Percentiles rank a stretch among this genome's conserved stretches.
phyloP scores from a whole-genome alignment of 192 early-diverging fungal genomes.

The Pilaira anomala region DNA sequence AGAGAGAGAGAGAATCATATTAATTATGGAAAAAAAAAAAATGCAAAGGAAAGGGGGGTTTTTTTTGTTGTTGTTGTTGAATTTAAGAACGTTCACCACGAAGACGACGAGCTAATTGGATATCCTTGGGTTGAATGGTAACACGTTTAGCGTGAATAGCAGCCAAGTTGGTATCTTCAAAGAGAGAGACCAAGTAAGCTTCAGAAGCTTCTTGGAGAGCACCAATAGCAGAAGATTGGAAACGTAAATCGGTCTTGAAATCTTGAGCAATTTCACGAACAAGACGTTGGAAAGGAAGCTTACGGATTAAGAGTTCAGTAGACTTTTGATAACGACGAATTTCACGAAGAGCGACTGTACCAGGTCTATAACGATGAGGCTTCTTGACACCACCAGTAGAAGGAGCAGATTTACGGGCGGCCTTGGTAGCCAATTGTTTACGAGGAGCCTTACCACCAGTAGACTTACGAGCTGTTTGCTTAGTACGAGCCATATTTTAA shows the following conservation, averaged over 20 bases:
- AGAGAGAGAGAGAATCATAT: not conserved
- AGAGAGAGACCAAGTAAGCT: conserved; percentile 85
- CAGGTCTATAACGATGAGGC: conserved; percentile 82
- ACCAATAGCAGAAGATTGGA: conserved; percentile 99
- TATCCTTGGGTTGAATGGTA: conserved; percentile 99
- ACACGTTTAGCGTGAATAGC: conserved; percentile 98
- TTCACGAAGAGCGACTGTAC: conserved; percentile 89
- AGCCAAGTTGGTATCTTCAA: conserved; percentile 98
- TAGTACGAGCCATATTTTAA: conserved; percentile 55
- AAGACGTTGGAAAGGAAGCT: conserved; percentile 92
- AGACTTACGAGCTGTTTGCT: conserved; percentile 98
- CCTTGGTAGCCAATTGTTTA: conserved; percentile 95
- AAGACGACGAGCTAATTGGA: conserved; percentile 96
- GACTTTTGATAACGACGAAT: conserved; percentile 96
- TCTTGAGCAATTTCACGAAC: conserved; percentile 99
- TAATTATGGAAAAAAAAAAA: not conserved
- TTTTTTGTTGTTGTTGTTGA: not conserved
- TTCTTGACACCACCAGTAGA: conserved; percentile 95
- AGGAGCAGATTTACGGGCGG: conserved; percentile 93
- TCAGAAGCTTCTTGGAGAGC: conserved; percentile 98
- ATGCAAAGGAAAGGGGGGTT: conserved; percentile 4
- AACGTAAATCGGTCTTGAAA: conserved; percentile 98
- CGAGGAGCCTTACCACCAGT: conserved; percentile 97
- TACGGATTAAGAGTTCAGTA: conserved; percentile 91
- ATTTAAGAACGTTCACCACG: conserved; percentile 85